Evolutionary conservation across 2,329 filamentous ascomycete species (phyloP), one percentile per base, ranked within the genome.

Genomic region (Pestalotiopsis sp.): DNA sequence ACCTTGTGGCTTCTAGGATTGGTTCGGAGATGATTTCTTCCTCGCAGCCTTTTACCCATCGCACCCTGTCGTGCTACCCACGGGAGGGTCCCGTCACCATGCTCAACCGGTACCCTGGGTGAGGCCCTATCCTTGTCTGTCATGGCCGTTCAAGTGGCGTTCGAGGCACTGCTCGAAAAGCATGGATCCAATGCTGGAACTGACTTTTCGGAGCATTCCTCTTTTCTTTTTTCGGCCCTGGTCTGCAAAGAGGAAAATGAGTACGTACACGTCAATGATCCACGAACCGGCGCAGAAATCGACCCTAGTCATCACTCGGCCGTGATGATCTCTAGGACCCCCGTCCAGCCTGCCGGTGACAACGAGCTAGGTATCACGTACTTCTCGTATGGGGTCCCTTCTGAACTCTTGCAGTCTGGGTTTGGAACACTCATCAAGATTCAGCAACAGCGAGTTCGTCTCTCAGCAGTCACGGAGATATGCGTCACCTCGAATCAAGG

Each of bases 21-120:
- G 66, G 69, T 63, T 69, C 69, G 66, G 68, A 72, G 69, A 72
- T 73, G 71, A 72, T 70, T 64, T 68, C 40, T 60, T 52, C 23
- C 23, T 64, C 49, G 25, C n/a, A 58, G 45, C 45, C 17, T 52
- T 52, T 52, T 9, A 45, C 52, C 31, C 56, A 25, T 45, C n/a
- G 31, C 27, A 25, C 52, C 41, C 25, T 66, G 63, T 52, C 65
- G 40, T 38, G 52, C 31, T 57, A 58, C 66, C 41, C 57, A 56
- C 58, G 66, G 66, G 66, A 58, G 58, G 58, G 66, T 41, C 40
- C 66, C 66, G 59, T 63, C 25, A 45, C 23, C 66, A 63, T 40
- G 57, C 66, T 62, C 66, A 67, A 67, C 66, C 66, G 66, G 66
- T 56, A 58, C 66, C 66, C 62, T 67, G 66, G 66, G 57, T 67